Base-by-base conservation (phyloP, 768 basidiomycete genomes). In the Pulveroboletus sp. region DNA sequence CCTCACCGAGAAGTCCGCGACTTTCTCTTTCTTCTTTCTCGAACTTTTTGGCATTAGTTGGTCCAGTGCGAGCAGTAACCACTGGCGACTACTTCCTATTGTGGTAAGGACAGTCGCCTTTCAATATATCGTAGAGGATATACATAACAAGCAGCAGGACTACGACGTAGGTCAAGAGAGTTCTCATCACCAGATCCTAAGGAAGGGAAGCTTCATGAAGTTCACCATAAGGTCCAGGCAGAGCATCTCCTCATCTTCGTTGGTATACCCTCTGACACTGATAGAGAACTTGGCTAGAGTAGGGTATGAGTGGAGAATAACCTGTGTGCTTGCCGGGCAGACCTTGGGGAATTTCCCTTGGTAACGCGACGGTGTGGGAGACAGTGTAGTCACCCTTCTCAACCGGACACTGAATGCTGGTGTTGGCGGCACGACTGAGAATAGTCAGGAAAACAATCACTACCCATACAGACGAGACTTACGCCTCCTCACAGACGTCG, bases 401-500 rank as follows among this genome's bases (percentile, higher is more conserved):
- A 17, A 97, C 84, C 2, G 96, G 96, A 67, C 96, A 98, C 63
- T 87, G 81, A 15, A 97, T 71, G 26, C 74, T 76, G 5, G 83
- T 79, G 57, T 97, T 83, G 15, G 84, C 84, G 26, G 83, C 81
- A 47, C 78, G 78, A 30, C 94, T 95, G 39, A 42, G 41, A 31
- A 49, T 4, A 4, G 27, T 64, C 15, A 57, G 46, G 8, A 44
- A 18, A 28, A 41, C 8, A 36, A 24, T 5, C 13, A n/a, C n/a
- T 18, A 11, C 15, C 9, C 14, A 17, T 17, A 14, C 8, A 13
- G n/a, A 38, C 3, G 18, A 27, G 8, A 42, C 93, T 61, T 74
- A 96, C 90, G 93, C 93, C 70, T 97, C 94, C 52, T 94, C 77
- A 65, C 95, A 98, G 30, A 97, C 70, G 57, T 97, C 91, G 57